phyloP scores from a whole-genome alignment of 108 stramenopile species.

The Cyclotella choctawhatcheeana region DNA sequence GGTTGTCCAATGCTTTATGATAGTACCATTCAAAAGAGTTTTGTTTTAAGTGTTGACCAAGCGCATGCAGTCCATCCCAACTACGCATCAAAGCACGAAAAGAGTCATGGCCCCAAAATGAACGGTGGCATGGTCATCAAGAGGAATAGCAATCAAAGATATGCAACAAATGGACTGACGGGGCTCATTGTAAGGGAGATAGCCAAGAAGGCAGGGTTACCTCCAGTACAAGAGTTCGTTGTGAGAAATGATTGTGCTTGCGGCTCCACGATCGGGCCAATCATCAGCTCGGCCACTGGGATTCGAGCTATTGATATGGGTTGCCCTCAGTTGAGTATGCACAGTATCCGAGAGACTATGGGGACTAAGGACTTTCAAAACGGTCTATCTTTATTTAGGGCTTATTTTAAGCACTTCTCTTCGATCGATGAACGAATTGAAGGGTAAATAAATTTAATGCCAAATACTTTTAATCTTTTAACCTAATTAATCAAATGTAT shows the following conservation, averaged over 20 bases:
- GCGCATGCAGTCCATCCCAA: constrained; percentile 99
- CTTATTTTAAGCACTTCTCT: constrained; percentile 77
- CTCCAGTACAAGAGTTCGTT: constrained; percentile 91
- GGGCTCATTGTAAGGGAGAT: constrained; percentile 89
- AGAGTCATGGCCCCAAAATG: constrained; percentile 90
- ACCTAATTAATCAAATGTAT: too few species aligned
- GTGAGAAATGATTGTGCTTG: constrained; percentile 96
- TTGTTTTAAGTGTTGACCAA: constrained; percentile 89
- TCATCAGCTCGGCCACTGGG: constrained; percentile 88
- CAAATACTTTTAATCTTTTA: too few species aligned
- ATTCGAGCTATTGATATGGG: constrained; percentile 96
- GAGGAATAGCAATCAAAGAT: constrained; percentile 96
- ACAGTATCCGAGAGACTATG: constrained; percentile 94
- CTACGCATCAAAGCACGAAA: constrained; percentile 95
- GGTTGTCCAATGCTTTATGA: constrained; percentile 37
- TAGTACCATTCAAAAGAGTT: constrained; percentile 56
- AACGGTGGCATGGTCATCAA: constrained; percentile 98
- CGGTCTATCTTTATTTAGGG: constrained; percentile 76
- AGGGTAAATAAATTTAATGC: constrained; percentile 15
- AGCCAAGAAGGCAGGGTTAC: constrained; percentile 67
- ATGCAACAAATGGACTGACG: constrained; percentile 92
- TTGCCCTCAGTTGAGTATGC: constrained; percentile 96
- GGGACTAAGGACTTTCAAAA: constrained; percentile 75
- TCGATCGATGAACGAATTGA: constrained; percentile 61
- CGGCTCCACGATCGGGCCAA: constrained; percentile 97